Conservation (phyloP, 768 basidiomycete species). For the Tricholoma flavovirens region DNA sequence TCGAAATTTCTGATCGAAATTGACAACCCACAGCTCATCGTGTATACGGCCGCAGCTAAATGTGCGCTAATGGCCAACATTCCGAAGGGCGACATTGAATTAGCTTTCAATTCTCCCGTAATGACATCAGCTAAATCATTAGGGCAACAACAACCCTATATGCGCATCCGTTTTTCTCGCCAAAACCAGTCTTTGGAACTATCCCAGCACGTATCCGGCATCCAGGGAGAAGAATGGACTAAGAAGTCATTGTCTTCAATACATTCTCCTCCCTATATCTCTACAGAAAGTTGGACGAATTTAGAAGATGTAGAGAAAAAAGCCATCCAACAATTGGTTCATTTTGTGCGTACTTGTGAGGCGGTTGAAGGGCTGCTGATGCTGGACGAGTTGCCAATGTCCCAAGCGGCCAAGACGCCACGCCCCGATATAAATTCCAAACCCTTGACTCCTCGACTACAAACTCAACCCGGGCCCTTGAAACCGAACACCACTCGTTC, state of each 20-base stretch:
- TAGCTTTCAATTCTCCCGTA: slow-evolving; percentile 23
- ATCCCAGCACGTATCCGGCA: slow-evolving; percentile 24
- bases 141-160: slow-evolving; percentile 12
- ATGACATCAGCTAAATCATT: slow-evolving; percentile 1
- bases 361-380: slow-evolving; percentile 10
- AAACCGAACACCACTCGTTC: neutral
- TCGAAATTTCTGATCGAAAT: neutral
- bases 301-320: slow-evolving; percentile 23
- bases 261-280: slow-evolving; percentile 18
- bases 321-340: slow-evolving; percentile 18
- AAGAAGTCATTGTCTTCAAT: slow-evolving; percentile 24
- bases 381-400: neutral
- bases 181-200: slow-evolving; percentile 29
- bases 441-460: neutral
- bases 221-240: slow-evolving; percentile 34
- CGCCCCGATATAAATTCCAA: neutral
- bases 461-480: neutral
- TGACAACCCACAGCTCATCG: slow-evolving; percentile 32
- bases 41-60: slow-evolving; percentile 33
- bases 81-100: slow-evolving; percentile 43
- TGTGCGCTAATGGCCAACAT: slow-evolving; percentile 49
- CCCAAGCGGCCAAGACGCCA: neutral
- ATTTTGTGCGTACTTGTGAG: slow-evolving; percentile 23
- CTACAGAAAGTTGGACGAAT: slow-evolving; percentile 17
- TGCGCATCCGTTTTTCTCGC: slow-evolving; percentile 35